Evolutionary conservation across 208 protist species (phyloP), one percentile per base, ranked within the genome.

Genomic region (Endotrypanum monterogeii): DNA sequence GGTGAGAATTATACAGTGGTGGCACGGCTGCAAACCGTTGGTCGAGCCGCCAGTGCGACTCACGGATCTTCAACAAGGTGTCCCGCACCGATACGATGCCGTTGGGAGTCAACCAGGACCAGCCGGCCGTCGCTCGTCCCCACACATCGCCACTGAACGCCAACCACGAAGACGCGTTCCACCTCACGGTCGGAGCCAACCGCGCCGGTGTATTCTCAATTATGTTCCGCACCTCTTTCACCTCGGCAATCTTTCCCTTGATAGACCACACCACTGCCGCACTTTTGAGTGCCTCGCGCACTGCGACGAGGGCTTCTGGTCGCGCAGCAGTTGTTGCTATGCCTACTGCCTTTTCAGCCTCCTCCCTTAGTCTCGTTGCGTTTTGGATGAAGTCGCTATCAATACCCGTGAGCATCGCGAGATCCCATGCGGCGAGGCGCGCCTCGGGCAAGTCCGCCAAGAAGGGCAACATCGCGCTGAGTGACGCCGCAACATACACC

Each of bases 221-320:
- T 23, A 71, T 57, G 16, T 23, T 28, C 41, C 67, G 73, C 48
- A 74, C 69, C 70, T 57, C 58, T 3, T 61, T 65, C 44, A 63
- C 60, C 50, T 71, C 67, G 6, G 25, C 62, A 5, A 62, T 12
- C n/a, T 56, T 63, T 16, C 65, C 73, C 58, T 79, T 77, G 7
- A 74, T 60, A 7, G 73, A 56, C 56, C 52, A 77, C 52, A 82
- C 73, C 28, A 66, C 73, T 1, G 62, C 61, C 0, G 72, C 65
- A 23, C 76, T 81, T n/a, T 76, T 66, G 9, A 81, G 70, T 4
- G 76, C 76, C 55, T 76, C 76, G 3, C 71, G 71, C 71, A 63
- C 71, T 16, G 76, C 71, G 25, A 20, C 8, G 18, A 56, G 30
- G 11, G 46, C 23, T 44, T 63, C 57, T 14, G 48, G 6, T 25